Evolutionary conservation across 257 asterid genomes (phyloP).

Genomic region (Solanum sejunctum): DNA sequence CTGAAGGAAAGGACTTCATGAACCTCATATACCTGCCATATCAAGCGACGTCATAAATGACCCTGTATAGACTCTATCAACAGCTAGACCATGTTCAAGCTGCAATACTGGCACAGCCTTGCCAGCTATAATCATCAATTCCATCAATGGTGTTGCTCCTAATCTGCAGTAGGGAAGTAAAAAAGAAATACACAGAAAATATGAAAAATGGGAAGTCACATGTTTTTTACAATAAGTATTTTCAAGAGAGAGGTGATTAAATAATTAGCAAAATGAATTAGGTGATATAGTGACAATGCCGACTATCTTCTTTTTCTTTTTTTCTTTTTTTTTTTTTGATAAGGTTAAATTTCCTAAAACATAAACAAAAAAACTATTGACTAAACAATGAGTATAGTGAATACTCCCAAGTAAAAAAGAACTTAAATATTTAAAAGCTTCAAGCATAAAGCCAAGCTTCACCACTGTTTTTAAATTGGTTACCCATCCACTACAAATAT

Average conservation of each 20-base stretch:
- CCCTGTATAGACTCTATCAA: constrained; percentile 94
- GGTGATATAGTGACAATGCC: neutral
- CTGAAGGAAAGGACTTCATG: neutral
- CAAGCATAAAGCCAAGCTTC: neutral
- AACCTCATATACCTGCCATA: constrained; percentile 65
- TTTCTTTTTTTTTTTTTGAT: neutral
- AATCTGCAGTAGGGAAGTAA: constrained; percentile 34
- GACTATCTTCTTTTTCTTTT: neutral
- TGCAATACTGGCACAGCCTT: constrained; percentile 82
- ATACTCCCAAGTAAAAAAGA: neutral
- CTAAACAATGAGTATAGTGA: neutral
- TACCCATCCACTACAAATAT: neutral
- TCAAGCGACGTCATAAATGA: constrained; percentile 98
- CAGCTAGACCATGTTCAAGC: constrained; percentile 94
- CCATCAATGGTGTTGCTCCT: constrained; percentile 93
- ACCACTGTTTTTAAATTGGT: neutral
- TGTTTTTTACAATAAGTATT: neutral
- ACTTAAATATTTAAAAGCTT: neutral
- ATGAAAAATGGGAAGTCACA: neutral
- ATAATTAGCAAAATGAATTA: neutral
- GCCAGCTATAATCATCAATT: constrained; percentile 95
- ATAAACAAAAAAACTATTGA: neutral
- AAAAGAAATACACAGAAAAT: neutral
- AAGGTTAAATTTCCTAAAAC: neutral
- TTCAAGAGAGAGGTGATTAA: neutral